A percentile compares a stretch with the other conserved stretches of the same genome.
Evolutionary conservation across 1,139 yeast genomes (phyloP).

Genomic region (Chernovozyma sophiae-reginae): DNA sequence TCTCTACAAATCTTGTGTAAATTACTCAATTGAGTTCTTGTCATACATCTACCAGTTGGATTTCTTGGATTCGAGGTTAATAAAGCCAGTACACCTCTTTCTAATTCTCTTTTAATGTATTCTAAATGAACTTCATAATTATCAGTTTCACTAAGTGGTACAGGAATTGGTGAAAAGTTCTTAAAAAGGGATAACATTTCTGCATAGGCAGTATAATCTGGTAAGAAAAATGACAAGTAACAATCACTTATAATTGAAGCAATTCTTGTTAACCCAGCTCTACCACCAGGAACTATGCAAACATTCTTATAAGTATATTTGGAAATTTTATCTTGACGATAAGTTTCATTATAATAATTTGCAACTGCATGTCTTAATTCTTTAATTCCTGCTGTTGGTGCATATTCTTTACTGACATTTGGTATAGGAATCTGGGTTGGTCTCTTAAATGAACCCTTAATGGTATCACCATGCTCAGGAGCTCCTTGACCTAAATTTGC

Average conservation of each 20-base stretch:
- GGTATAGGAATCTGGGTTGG: slow-evolving; percentile 53
- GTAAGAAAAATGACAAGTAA: slow-evolving; percentile 59
- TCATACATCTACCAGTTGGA: slow-evolving; percentile 61
- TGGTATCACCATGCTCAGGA: slow-evolving; percentile 62
- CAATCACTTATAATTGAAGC: slow-evolving; percentile 64
- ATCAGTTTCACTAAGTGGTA: slow-evolving; percentile 58
- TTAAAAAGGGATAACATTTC: slow-evolving; percentile 66
- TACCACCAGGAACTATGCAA: slow-evolving; percentile 67
- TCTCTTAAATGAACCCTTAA: slow-evolving; percentile 59
- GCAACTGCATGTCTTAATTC: slow-evolving; percentile 62
- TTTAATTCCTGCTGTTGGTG: slow-evolving; percentile 62
- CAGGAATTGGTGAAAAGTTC: slow-evolving; percentile 67
- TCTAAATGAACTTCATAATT: slow-evolving; percentile 58
- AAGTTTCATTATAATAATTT: slow-evolving; percentile 53
- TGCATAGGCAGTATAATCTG: slow-evolving; percentile 71
- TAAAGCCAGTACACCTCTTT: slow-evolving; percentile 60
- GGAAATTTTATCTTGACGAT: slow-evolving; percentile 46
- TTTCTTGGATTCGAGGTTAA: slow-evolving; percentile 64
- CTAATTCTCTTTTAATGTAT: slow-evolving; percentile 51
- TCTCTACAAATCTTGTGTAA: slow-evolving; percentile 58
- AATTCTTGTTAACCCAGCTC: slow-evolving; percentile 65
- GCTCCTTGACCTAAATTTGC: slow-evolving; percentile 70
- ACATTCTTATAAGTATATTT: slow-evolving; percentile 64
- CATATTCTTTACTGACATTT: slow-evolving; percentile 54
- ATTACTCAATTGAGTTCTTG: slow-evolving; percentile 46